Evolutionary conservation across 345 rosid species (phyloP), one percentile per base, ranked within the genome.

Genomic region (Draba incana): DNA sequence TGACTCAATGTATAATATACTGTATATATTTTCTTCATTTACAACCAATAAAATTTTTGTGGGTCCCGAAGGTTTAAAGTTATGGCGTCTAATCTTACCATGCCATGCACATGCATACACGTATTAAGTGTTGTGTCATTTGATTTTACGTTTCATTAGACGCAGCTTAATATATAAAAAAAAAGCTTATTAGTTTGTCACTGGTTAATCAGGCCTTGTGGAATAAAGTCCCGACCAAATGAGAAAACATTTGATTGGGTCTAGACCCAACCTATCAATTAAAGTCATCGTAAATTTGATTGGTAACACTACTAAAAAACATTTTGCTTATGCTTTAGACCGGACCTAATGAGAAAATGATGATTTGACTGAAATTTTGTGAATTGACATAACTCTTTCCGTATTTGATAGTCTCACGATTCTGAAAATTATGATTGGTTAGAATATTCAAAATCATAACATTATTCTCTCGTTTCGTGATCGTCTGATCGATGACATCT

Each of bases 41-140:
- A 44, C 35, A 52, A 45, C 63, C 69, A 71, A 6, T 46, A 13
- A 44, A 63, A 15, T 14, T 55, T 24, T 56, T 28, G 57, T 47
- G 70, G 70, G 76, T 48, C 76, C 57, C 24, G 27, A 38, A 35
- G 56, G 46, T 33, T 54, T 63, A 48, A 71, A 63, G 43, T 56
- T 46, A 48, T 56, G 65, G 70, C 37, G 23, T 37, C 44, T 55
- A 55, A 8, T 35, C 39, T 35, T 35, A 48, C 64, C 71, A 57
- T 57, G 54, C 65, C 77, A 65, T 73, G 77, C 71, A 66, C 71
- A 66, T 73, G 72, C 77, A 73, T 73, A 57, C 71, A 58, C 71
- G 61, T 65, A 64, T 57, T 57, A 39, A 10, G 43, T 4, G 51
- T 20, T 48, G 5, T 65, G 66, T 72, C 77, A 72, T 64, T 57